Conservation (phyloP, 768 basidiomycete species). For the Lentinula sp. region DNA sequence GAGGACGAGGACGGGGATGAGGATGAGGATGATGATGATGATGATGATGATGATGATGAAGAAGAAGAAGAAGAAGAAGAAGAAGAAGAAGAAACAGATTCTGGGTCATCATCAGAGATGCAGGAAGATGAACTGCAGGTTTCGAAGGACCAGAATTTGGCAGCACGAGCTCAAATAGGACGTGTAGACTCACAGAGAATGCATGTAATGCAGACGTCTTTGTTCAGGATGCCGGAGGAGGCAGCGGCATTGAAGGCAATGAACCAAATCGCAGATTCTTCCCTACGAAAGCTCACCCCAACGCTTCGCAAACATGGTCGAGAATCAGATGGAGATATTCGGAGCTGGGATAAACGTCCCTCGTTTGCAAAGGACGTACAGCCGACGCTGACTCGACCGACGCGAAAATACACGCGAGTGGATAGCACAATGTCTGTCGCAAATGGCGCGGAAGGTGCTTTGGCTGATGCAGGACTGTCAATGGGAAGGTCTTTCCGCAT, state of each 20-base stretch:
- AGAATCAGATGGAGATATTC: conserved; percentile 69
- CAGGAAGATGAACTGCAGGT: conserved; percentile 43
- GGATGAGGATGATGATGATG: conserved; percentile 7
- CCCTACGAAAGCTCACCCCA: conserved; percentile 24
- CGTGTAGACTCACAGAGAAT: conserved; percentile 84
- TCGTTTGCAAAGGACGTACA: conserved; percentile 76
- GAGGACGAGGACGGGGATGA: conserved; percentile 18
- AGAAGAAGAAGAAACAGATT: conserved; percentile 31
- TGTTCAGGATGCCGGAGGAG: conserved; percentile 76
- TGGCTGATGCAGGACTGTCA: conserved; percentile 78
- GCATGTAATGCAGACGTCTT: conserved; percentile 89
- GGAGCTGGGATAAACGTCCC: conserved; percentile 55
- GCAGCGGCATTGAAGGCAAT: conserved; percentile 56
- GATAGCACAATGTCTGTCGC: conserved; percentile 61
- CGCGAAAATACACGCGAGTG: conserved; percentile 75
- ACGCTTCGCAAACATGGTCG: conserved; percentile 65
- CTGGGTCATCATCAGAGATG: conserved; percentile 38
- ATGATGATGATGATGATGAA: conserved; percentile 27
- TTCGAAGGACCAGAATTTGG: conserved; percentile 42
- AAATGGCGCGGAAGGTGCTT: conserved; percentile 54
- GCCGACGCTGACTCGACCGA: conserved; percentile 62
- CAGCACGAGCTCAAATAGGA: conserved; percentile 67
- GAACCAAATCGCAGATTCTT: conserved; percentile 29
- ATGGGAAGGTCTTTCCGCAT: conserved; percentile 86
- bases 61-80: conserved; percentile 26